A percentile compares a stretch with the other conserved stretches of the same genome.
These are phyloP conservation scores for Septoria linicola DNA, from an alignment of 2,329 filamentous ascomycete genomes.

Conservation along the genomic window DNA sequence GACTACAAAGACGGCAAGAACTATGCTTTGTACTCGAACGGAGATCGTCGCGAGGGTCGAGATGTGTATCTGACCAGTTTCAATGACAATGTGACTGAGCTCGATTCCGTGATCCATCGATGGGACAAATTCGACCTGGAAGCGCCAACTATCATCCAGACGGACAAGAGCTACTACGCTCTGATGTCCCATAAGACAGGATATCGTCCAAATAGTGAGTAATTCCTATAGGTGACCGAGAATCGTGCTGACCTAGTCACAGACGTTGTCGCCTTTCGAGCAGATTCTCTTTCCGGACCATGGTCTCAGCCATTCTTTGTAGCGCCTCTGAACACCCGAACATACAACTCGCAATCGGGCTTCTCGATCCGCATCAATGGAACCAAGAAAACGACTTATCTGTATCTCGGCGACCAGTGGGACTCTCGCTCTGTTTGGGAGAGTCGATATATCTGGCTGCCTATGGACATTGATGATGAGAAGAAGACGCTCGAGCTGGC, in stretches of 20 bases:
- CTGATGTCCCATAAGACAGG: conserved; percentile 65
- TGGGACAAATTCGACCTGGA: conserved; percentile 62
- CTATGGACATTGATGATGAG: conserved; percentile 53
- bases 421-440: conserved; percentile 58
- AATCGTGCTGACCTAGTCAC: neutral
- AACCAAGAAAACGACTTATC: conserved; percentile 39
- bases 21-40: conserved; percentile 61
- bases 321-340: conserved; percentile 56
- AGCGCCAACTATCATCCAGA: conserved; percentile 61
- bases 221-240: neutral
- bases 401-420: conserved; percentile 70
- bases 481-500: conserved; percentile 52
- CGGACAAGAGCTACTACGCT: conserved; percentile 59
- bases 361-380: conserved; percentile 54
- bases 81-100: conserved; percentile 52
- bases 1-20: conserved; percentile 58
- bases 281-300: conserved; percentile 56
- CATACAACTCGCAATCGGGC: conserved; percentile 60
- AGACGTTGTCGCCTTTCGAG: conserved; percentile 60
- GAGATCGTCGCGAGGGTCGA: conserved; percentile 54
- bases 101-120: conserved; percentile 54
- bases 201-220: conserved; percentile 58
- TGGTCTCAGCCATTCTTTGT: conserved; percentile 64
- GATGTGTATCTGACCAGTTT: conserved; percentile 59
- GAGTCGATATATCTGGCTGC: conserved; percentile 58